Percentiles rank a stretch among this genome's conserved stretches.
Evolutionary conservation across 129 eudicot species (phyloP).

Genomic region (Helianthus tuberosus): DNA sequence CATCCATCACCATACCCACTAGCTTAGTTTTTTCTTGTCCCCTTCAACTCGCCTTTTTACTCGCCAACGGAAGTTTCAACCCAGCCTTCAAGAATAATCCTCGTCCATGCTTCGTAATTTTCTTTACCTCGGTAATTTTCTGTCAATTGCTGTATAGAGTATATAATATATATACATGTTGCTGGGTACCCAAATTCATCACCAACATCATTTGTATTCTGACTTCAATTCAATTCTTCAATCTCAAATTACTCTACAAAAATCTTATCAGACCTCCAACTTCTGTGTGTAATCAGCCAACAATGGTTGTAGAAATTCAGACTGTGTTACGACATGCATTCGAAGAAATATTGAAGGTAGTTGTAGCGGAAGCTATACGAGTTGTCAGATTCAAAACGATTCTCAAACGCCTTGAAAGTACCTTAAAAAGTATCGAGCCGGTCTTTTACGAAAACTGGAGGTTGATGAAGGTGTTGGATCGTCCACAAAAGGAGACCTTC

Average conservation of each 20-base stretch:
- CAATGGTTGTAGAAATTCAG: neutral
- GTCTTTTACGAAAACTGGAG: constrained; percentile 11
- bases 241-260: neutral
- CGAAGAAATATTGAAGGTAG: constrained; percentile 12
- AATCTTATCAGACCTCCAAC: neutral
- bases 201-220: neutral
- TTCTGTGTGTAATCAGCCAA: neutral
- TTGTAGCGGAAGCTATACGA: neutral
- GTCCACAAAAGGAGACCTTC: constrained; percentile 4
- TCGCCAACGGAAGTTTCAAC: constrained; percentile 14
- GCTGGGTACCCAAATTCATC: neutral
- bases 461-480: neutral
- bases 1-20: too few relatives aligned
- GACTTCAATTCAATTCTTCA: neutral
- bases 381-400: constrained; percentile 14
- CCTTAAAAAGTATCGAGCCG: constrained; percentile 13
- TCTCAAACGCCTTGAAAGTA: constrained; percentile 25
- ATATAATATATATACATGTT: neutral
- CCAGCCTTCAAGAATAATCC: neutral
- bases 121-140: neutral
- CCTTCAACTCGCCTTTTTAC: too few relatives aligned
- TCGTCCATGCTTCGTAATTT: neutral
- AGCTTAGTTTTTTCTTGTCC: too few relatives aligned
- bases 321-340: neutral
- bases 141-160: neutral